Conservation (phyloP, 306 rosid species). For the Cucurbita pepo region DNA sequence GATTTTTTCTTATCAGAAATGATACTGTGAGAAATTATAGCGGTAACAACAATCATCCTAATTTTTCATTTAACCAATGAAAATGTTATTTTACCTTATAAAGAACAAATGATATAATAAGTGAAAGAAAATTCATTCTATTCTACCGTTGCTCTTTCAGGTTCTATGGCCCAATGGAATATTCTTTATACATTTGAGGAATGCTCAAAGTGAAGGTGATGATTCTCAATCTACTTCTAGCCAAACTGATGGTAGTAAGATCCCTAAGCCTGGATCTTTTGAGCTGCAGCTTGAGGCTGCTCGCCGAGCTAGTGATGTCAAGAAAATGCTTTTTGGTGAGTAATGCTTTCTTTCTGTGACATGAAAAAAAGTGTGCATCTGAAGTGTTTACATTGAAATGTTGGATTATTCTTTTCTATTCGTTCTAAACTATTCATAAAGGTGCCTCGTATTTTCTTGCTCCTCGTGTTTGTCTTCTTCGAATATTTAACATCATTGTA, state of each 20-base stretch:
- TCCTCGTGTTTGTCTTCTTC: background rate
- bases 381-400: background rate
- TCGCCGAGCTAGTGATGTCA: constrained; percentile 81
- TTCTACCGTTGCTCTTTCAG: constrained; percentile 23
- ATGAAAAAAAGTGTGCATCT: background rate
- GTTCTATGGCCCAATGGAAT: constrained; percentile 84
- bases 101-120: background rate
- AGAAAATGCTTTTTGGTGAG: constrained; percentile 84
- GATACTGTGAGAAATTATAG: background rate
- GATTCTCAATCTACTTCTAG: constrained; percentile 19
- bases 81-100: background rate
- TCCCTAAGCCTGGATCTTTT: constrained; percentile 37
- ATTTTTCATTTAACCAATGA: background rate
- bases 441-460: background rate
- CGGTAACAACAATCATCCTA: background rate
- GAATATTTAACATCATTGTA: background rate
- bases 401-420: no score
- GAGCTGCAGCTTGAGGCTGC: constrained; percentile 93
- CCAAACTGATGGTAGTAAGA: constrained; percentile 32
- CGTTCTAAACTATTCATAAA: background rate
- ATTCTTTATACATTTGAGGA: constrained; percentile 38
- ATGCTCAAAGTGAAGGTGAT: constrained; percentile 14
- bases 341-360: constrained; percentile 4
- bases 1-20: background rate
- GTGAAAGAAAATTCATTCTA: background rate